Base-by-base conservation (phyloP, 1,284 basidiomycete genomes). In the Ustilago sp. region DNA sequence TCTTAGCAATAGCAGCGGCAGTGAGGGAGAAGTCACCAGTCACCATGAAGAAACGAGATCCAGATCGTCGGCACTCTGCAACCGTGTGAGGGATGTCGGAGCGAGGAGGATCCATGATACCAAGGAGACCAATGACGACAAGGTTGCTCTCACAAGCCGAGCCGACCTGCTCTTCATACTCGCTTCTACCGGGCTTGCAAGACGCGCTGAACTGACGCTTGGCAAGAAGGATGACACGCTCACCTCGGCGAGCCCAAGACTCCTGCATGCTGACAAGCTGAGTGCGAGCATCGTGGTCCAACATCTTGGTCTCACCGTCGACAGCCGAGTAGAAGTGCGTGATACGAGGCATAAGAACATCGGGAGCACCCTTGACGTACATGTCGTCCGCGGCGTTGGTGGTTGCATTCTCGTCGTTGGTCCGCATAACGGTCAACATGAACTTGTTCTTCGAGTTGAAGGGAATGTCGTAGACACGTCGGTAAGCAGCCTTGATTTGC, bases 401-500 rank as follows among this genome's bases (percentile, higher is more conserved):
- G 0, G 86, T 55, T 0, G 86, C 55, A 7, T 87, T 70, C 1
- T 83, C 68, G 11, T 88, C 87, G 34, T 89, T 65, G 43, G 59
- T 59, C 67, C 61, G 67, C 62, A 73, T 78, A 41, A 81, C 70
- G 51, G 88, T 89, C 62, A 90, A 88, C 89, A 91, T 91, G 88
- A 89, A 91, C 83, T 91, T 92, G 81, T 91, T 91, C 83, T 89
- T 89, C 15, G 90, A 91, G 84, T 90, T 91, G 87, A 91, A 92
- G 7, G 89, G 74, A 15, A 83, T 78, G 55, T 87, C 87, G 82
- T 85, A 87, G 5, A 87, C 68, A 59, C 86, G 86, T 12, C 79
- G 60, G 86, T 87, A 88, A 41, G 86, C 86, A 11, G 68, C 68
- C 38, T 82, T 78, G n/a, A 80, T 64, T 34, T 82, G 82, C 2